Conservation (phyloP, 2,329 filamentous ascomycete species). For the Venturia nashicola region DNA sequence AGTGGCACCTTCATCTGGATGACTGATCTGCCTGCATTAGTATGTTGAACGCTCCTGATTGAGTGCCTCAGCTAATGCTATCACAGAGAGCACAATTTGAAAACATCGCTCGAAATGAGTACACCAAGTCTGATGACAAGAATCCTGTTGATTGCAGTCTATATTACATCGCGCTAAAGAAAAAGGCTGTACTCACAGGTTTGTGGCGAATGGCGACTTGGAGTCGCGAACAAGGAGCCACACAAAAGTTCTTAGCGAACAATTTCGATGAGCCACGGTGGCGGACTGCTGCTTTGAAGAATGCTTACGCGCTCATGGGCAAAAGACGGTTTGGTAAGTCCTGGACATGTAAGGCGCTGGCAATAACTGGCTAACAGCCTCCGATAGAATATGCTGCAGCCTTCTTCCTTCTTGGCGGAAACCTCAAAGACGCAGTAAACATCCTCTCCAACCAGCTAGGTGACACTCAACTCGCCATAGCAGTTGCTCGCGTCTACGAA, state of each 20-base stretch:
- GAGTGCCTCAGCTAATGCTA: neutral
- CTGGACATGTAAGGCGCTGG: neutral
- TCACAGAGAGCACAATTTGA: slow-evolving; percentile 67
- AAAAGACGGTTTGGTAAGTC: slow-evolving; percentile 68
- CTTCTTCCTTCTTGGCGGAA: slow-evolving; percentile 86
- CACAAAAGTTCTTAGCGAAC: slow-evolving; percentile 69
- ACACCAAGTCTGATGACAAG: slow-evolving; percentile 74
- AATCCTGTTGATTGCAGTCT: slow-evolving; percentile 85
- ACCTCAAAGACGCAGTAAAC: slow-evolving; percentile 71
- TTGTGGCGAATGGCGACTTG: slow-evolving; percentile 91
- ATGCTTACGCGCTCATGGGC: slow-evolving; percentile 88
- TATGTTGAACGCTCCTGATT: slow-evolving; percentile 31
- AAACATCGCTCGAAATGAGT: slow-evolving; percentile 82
- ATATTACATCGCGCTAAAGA: slow-evolving; percentile 80
- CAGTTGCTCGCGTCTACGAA: slow-evolving; percentile 77
- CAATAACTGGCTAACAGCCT: neutral
- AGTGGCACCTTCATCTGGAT: slow-evolving; percentile 95
- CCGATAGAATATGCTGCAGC: slow-evolving; percentile 78
- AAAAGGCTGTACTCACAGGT: slow-evolving; percentile 81
- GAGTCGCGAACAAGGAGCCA: slow-evolving; percentile 74
- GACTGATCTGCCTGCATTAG: slow-evolving; percentile 61
- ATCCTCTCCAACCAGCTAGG: slow-evolving; percentile 78
- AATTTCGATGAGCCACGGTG: slow-evolving; percentile 82
- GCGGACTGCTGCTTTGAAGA: slow-evolving; percentile 84
- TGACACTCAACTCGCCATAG: slow-evolving; percentile 81